Evolutionary conservation across 2,329 filamentous ascomycete species (phyloP).

Genomic region (Calonectria ilicicola): DNA sequence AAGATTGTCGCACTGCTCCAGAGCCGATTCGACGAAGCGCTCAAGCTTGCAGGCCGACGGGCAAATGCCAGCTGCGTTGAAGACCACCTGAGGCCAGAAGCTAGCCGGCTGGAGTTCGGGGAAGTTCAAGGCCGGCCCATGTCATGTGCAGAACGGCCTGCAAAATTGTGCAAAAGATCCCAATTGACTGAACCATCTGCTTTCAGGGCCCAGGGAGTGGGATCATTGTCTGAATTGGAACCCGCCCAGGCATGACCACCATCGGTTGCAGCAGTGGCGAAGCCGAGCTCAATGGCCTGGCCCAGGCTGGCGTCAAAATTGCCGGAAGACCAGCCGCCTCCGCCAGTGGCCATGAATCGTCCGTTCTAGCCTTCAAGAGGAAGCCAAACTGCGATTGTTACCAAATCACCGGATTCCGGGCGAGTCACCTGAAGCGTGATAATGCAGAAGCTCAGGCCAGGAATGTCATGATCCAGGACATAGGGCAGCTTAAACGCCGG

Average conservation of each 20-base stretch:
- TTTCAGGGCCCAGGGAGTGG: not conserved
- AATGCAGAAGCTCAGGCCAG: slow-evolving; percentile 12
- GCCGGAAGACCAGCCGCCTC: slow-evolving; percentile 8
- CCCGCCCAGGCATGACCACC: not conserved
- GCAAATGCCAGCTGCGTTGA: slow-evolving; percentile 3
- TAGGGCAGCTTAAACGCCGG: not conserved
- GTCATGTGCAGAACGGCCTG: not conserved
- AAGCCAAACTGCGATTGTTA: not conserved
- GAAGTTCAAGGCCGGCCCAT: not conserved
- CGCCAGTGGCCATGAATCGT: slow-evolving; percentile 5
- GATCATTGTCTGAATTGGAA: not conserved
- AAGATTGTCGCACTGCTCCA: slow-evolving; percentile 7
- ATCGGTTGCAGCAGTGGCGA: not conserved
- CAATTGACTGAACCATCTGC: not conserved
- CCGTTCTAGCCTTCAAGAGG: slow-evolving; percentile 11
- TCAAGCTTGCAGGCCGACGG: slow-evolving; percentile 13
- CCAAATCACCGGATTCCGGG: not conserved
- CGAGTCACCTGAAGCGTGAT: slow-evolving; percentile 8
- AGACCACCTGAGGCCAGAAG: slow-evolving; percentile 18
- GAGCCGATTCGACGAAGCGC: not conserved
- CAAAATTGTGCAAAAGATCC: slow-evolving; percentile 2
- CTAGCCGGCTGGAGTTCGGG: not conserved
- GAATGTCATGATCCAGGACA: not conserved
- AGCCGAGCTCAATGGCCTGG: not conserved
- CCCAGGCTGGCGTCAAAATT: not conserved